Percentiles rank a stretch among this genome's conserved stretches.
Conservation (phyloP, 495 filamentous ascomycete genomes). For the Neurospora sp. region DNA sequence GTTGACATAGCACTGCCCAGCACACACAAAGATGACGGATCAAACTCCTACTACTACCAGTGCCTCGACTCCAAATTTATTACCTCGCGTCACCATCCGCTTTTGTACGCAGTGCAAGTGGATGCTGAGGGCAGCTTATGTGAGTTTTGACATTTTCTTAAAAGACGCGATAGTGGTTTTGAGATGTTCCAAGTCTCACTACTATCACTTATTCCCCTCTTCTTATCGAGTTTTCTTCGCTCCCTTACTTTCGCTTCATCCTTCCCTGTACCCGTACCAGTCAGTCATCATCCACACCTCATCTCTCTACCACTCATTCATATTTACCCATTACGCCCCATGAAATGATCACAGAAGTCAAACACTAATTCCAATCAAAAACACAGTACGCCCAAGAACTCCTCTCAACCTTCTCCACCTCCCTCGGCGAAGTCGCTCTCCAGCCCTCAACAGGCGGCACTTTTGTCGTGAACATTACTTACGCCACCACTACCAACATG, state of each 20-base stretch:
- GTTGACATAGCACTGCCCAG: background rate
- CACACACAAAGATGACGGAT: background rate
- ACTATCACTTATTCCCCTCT: background rate
- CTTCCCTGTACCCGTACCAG: background rate
- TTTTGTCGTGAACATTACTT: slow-evolving; percentile 61
- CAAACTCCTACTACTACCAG: background rate
- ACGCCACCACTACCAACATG: slow-evolving; percentile 9
- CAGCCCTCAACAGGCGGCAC: slow-evolving; percentile 75
- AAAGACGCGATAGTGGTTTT: background rate
- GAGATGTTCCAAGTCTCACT: background rate
- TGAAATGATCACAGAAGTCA: too few relatives aligned
- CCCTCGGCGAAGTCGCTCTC: slow-evolving; percentile 84
- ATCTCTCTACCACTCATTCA: background rate
- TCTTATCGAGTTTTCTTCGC: background rate
- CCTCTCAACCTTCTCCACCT: slow-evolving; percentile 83
- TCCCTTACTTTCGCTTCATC: background rate
- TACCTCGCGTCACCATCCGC: slow-evolving; percentile 54
- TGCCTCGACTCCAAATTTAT: slow-evolving; percentile 13
- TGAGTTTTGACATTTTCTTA: slow-evolving; percentile 32
- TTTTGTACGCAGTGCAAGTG: slow-evolving; percentile 86
- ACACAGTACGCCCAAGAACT: slow-evolving; percentile 91
- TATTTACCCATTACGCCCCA: background rate
- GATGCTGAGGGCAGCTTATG: slow-evolving; percentile 79
- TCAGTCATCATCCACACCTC: background rate
- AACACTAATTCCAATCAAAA: too few relatives aligned